Conservation (phyloP, 805 yeast genomes). For the Candida easanensis region DNA sequence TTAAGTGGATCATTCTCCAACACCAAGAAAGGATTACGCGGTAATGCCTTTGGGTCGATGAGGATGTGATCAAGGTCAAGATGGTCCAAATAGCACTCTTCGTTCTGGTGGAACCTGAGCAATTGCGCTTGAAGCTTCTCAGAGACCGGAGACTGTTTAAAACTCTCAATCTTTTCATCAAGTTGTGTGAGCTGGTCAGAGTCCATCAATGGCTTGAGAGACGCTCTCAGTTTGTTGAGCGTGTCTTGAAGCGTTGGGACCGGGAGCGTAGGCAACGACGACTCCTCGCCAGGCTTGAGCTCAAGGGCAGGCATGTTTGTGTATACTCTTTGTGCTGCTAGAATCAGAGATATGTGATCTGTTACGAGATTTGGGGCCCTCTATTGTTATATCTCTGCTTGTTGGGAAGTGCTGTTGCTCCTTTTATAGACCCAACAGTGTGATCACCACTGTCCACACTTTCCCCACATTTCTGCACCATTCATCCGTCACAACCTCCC, state of each 20-base stretch:
- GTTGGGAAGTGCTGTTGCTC: not conserved
- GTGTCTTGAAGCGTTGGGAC: constrained; percentile 56
- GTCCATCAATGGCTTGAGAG: constrained; percentile 58
- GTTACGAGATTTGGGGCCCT: not conserved
- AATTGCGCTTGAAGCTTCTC: constrained; percentile 53
- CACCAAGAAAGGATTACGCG: constrained; percentile 74
- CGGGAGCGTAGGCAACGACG: constrained; percentile 52
- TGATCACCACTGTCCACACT: not conserved
- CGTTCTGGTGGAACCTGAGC: constrained; percentile 38
- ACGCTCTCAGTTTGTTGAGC: constrained; percentile 47
- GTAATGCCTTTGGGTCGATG: constrained; percentile 46
- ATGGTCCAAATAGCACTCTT: constrained; percentile 54
- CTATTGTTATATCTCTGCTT: too few relatives aligned
- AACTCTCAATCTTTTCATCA: constrained; percentile 41
- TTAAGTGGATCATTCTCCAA: constrained; percentile 72
- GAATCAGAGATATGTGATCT: too few relatives aligned
- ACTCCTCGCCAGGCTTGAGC: constrained; percentile 4
- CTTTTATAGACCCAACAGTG: not conserved
- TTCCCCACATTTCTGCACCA: constrained; percentile 5
- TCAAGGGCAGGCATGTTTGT: not conserved
- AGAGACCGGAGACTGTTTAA: constrained; percentile 41
- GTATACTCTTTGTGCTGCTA: not conserved
- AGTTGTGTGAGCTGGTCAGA: constrained; percentile 42
- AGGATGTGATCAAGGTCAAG: constrained; percentile 37
- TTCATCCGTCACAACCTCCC: constrained; percentile 2